Conservation (phyloP, 1,284 basidiomycete genomes). For the Vanrija pseudolonga region DNA sequence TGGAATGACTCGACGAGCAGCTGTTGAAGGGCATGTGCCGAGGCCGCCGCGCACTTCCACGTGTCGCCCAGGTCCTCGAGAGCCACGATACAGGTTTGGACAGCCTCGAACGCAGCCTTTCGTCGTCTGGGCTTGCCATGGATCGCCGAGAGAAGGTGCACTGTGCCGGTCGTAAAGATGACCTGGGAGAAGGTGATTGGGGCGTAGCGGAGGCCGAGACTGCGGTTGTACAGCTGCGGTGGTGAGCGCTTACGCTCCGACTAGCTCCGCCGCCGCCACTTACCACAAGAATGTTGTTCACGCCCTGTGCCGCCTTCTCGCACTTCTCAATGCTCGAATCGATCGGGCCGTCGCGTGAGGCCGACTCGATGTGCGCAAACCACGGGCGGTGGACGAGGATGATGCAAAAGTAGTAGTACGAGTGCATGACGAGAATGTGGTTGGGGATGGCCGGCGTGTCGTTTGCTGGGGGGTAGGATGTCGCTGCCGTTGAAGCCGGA, state of each 20-base stretch:
- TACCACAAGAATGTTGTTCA: neutral
- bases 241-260: neutral
- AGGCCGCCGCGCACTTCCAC: slow-evolving; percentile 10
- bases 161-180: slow-evolving; percentile 31
- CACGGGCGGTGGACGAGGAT: slow-evolving; percentile 29
- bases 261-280: neutral
- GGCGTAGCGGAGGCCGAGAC: slow-evolving; percentile 32
- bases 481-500: slow-evolving; percentile 5
- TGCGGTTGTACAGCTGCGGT: slow-evolving; percentile 18
- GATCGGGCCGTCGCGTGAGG: neutral
- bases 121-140: slow-evolving; percentile 5
- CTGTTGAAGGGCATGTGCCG: slow-evolving; percentile 6
- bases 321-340: slow-evolving; percentile 12
- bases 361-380: slow-evolving; percentile 9
- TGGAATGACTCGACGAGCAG: slow-evolving; percentile 13
- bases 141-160: slow-evolving; percentile 30
- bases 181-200: slow-evolving; percentile 31
- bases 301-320: slow-evolving; percentile 7
- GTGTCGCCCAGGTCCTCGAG: slow-evolving; percentile 20
- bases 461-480: slow-evolving; percentile 1
- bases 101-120: slow-evolving; percentile 12
- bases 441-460: slow-evolving; percentile 6
- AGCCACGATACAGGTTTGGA: slow-evolving; percentile 18
- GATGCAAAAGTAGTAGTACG: slow-evolving; percentile 19
- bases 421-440: slow-evolving; percentile 28